Evolutionary conservation across 2,329 filamentous ascomycete species (phyloP), one percentile per base, ranked within the genome.

Genomic region (Clarireedia paspali): DNA sequence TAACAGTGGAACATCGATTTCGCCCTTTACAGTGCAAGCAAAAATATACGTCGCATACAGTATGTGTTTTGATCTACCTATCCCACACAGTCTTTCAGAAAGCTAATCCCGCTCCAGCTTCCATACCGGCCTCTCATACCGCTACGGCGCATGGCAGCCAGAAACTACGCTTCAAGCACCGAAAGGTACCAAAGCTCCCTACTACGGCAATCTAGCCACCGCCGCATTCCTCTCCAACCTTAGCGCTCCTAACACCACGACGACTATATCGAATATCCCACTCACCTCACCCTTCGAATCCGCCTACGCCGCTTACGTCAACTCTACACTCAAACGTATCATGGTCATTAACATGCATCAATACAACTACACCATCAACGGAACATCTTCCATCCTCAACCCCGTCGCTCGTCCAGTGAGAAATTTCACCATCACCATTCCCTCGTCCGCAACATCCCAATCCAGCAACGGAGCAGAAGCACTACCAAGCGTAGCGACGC

Each of bases 71-170:
- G n/a, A 12, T 39, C 10, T 30, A 12, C 34, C 4, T 34, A 4
- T 14, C 39, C 3, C 3, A 12, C 10, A 15, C 14, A 14, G 27
- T 49, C 12, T 24, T 23, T 15, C 36, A n/a, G 2, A n/a, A 47
- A 7, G 27, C 4, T 27, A 42, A 6, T 5, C 9, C 14, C 26
- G 10, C 3, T n/a, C 30, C 38, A 53, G 51, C 64, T 81, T 85
- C 79, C 83, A 87, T 68, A 77, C 80, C 71, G 83, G 82, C 10
- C 83, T 79, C 14, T 76, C 84, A 65, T 85, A 82, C 65, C 74
- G 82, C 6, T 85, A 85, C 65, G 74, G 74, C 57, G 71, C 74
- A 47, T 85, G 82, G 82, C 82, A 86, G 63, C 81, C 82, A 0
- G 62, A 84, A 46, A 63, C 70, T 4, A 84, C 81, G 0, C 66